Evolutionary conservation across 306 rosid genomes (phyloP), one percentile per base, ranked within the genome.

Genomic region (Crataegus laevigata): DNA sequence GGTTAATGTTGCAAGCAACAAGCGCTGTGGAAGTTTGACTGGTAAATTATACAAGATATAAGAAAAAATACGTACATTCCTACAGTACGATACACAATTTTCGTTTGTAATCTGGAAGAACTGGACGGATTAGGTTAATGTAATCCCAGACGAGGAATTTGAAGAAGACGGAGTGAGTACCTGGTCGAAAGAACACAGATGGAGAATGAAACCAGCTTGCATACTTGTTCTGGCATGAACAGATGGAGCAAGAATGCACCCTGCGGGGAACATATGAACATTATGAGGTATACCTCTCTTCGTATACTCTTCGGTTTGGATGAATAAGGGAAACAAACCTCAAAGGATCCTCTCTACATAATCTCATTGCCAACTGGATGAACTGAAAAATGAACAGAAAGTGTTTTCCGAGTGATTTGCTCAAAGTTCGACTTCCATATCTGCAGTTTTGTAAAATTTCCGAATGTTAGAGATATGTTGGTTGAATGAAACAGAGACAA

Each of bases 321-420:
- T 69, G 60, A 76, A 59, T 9, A 61, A 69, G 67, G 80, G 42
- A 36, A 79, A 76, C 91, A 72, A 71, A 87, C 96, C 88, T 68
- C 26, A 43, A 77, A 68, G 42, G 26, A 62, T 77, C 77, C 80
- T 75, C 64, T 26, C 87, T 91, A 91, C 97, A 94, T 94, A 69
- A 91, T 81, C 89, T 91, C 96, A 73, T 91, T 94, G 73, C 98
- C 96, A 66, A 91, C 88, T 15, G 97, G 98, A 81, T 91, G 94
- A 73, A 91, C 91, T 36, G 86, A 80, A 84, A 87, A 89, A 83
- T 87, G 88, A 75, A 94, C 84, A 63, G 93, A 82, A 47, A 94
- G 59, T 68, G 82, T 89, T 82, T 84, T 88, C 85, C 76, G 81
- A 81, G 83, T 73, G 80, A 94, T 84, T 30, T 89, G 87, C 87